phyloP scores from a whole-genome alignment of 139 green algal genomes.

The Chlamydomonas sp. region DNA sequence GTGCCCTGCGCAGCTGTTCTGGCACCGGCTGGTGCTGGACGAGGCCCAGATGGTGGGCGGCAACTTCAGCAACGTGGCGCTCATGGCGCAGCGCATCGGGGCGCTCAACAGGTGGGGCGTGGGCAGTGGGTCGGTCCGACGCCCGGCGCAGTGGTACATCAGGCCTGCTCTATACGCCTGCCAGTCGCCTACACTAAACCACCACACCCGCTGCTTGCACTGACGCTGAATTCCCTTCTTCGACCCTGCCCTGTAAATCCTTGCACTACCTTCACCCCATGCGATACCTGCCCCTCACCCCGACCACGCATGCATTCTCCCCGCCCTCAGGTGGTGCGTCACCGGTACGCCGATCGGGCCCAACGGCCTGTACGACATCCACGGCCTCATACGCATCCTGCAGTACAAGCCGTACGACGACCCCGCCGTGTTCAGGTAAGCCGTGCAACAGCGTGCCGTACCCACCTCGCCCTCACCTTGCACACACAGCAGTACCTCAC shows the following conservation, averaged over 20 bases:
- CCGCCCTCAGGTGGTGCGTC: constrained; percentile 72
- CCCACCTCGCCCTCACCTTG: not conserved
- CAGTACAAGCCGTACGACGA: constrained; percentile 55
- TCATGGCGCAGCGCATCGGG: constrained; percentile 63
- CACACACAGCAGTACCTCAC: not conserved
- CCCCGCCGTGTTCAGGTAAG: constrained; percentile 34
- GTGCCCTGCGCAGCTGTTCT: constrained; percentile 52
- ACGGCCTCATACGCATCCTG: constrained; percentile 64
- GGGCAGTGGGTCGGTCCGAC: not conserved
- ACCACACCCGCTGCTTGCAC: no score
- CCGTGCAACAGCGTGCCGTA: not conserved
- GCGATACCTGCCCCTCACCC: not conserved
- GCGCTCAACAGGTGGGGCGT: constrained; percentile 23
- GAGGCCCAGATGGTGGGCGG: constrained; percentile 79
- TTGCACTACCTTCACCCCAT: not conserved
- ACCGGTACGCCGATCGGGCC: constrained; percentile 69
- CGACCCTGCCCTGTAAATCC: no score
- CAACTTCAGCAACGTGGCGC: constrained; percentile 26
- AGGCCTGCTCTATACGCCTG: no score
- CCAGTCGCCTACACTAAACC: no score
- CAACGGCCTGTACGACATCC: constrained; percentile 66
- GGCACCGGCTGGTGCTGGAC: constrained; percentile 78
- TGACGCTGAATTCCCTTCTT: no score
- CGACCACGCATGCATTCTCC: not conserved
- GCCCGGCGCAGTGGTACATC: no score